Base-by-base conservation (phyloP, 805 yeast genomes). In the Pichia exigua region DNA sequence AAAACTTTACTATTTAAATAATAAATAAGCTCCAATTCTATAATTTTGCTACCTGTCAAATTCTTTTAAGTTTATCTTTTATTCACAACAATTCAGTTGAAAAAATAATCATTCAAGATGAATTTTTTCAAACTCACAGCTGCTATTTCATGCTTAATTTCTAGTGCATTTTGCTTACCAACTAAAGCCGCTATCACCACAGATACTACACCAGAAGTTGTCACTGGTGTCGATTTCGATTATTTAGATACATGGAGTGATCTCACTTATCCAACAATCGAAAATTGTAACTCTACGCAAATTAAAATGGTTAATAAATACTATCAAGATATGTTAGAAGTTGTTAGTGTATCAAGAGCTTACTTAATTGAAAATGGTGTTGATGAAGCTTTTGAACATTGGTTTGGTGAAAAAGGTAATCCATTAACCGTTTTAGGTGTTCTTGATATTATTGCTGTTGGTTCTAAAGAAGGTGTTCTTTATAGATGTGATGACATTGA, bases 401-500 rank as follows among this genome's bases (percentile, higher is more conserved):
- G 72, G 65, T 72, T 72, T 53, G 75, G 74, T 45, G 57, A 68
- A 49, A 15, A 44, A 9, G 67, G 71, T 21, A 63, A 66, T 32
- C 57, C 67, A 35, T 67, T 64, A 32, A 66, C 65, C 41, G 74
- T 72, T 17, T 52, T 69, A 45, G 75, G 76, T 30, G 57, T 63
- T 51, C 62, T 59, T 44, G 71, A 68, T n/a, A 59, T 59, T 42
- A 46, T 70, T 38, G 61, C 66, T n/a, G 61, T 63, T 44, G 66
- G 67, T 35, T 62, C 67, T 26, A 71, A 71, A 51, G 61, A 61
- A 21, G 67, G 66, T 40, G 59, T 65, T 21, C 47, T 70, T 15
- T 65, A 67, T 57, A 61, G 75, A 45, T 72, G 75, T 63, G 76
- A 72, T 54, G 71, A 71, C 51, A 55, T 62, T 17, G 74, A 71